Evolutionary conservation across 2,329 filamentous ascomycete species (phyloP).

Genomic region (Fusarium decemcellulare): DNA sequence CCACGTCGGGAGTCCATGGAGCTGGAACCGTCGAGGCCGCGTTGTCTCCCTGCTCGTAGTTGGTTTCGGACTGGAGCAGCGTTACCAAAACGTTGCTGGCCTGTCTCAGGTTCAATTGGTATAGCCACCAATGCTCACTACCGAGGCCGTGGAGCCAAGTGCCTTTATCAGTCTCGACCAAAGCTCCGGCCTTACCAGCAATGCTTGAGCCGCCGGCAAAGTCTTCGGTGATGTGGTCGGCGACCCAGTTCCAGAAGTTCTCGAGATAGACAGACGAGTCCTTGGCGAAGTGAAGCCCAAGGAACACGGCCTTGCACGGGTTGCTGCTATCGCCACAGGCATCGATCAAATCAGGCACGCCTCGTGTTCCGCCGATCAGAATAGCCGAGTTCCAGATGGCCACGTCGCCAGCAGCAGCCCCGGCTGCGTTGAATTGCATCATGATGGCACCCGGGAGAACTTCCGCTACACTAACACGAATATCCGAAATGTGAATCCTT

Average conservation of each 20-base stretch:
- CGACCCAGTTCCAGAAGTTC: slow-evolving; percentile 75
- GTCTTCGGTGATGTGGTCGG: slow-evolving; percentile 65
- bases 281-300: slow-evolving; percentile 62
- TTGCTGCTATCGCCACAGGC: slow-evolving; percentile 50
- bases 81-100: no score
- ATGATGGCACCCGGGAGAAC: slow-evolving; percentile 16
- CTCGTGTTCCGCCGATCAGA: slow-evolving; percentile 56
- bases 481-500: slow-evolving; percentile 73
- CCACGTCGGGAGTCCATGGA: no score
- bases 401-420: slow-evolving; percentile 52
- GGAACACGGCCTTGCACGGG: slow-evolving; percentile 72
- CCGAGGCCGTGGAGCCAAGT: no score
- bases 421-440: slow-evolving; percentile 68
- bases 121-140: no score
- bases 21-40: no score
- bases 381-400: slow-evolving; percentile 68
- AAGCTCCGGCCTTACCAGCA: no score
- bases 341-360: slow-evolving; percentile 25
- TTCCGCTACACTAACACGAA: slow-evolving; percentile 67
- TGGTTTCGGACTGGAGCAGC: no score
- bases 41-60: no score
- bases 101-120: no score
- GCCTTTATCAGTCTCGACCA: no score
- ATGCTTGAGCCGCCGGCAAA: no score
- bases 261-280: slow-evolving; percentile 63